Base-by-base conservation (phyloP, 2,329 filamentous ascomycete genomes). In the Microcyclospora pomicola region DNA sequence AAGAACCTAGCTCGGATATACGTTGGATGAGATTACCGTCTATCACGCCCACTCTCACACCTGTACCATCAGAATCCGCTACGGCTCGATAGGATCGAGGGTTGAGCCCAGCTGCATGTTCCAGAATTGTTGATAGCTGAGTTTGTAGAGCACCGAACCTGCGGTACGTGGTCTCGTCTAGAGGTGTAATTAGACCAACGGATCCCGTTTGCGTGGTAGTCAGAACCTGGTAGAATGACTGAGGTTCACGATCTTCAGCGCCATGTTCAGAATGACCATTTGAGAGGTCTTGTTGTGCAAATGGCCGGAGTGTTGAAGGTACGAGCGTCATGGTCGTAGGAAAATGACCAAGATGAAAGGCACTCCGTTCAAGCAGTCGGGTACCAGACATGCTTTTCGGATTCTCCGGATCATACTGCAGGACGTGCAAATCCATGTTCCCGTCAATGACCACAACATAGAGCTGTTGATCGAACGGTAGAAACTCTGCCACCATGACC, bases 381-480 rank as follows among this genome's bases (percentile, higher is more conserved):
- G 87, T 81, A 35, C 91, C 91, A 40, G 88, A 82, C 27, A 94
- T 75, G 6, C 86, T 92, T 65, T 93, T 92, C 12, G 88, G 88
- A 55, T 96, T 87, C 55, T 96, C 88, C 1, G 91, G 91, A 53
- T 96, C 87, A 53, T 91, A 98, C 60, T 96, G 84, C 46, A 96
- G 64, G 34, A 95, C 72, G 56, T 95, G 85, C 31, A 98, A 62
- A 50, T 91, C 85, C 44, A 82, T 82, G 50, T 94, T 80, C 28
- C 80, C 77, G 56, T 96, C 88, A 10, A 81, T 77, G 5, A 83
- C 80, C 31, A 95, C 67, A 46, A 98, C 79, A 54, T 80, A 84
- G 10, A 98, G 66, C 42, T 86, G 78, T 39, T 82, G 77, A 6
- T 83, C 83, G 50, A 88, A 80, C 0, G 91, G 91, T 6, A 98